Percentiles rank a stretch among this genome's conserved stretches.
These are phyloP conservation scores for Termitomyces sp. DNA, from an alignment of 768 basidiomycete species.

Conservation along the genomic window DNA sequence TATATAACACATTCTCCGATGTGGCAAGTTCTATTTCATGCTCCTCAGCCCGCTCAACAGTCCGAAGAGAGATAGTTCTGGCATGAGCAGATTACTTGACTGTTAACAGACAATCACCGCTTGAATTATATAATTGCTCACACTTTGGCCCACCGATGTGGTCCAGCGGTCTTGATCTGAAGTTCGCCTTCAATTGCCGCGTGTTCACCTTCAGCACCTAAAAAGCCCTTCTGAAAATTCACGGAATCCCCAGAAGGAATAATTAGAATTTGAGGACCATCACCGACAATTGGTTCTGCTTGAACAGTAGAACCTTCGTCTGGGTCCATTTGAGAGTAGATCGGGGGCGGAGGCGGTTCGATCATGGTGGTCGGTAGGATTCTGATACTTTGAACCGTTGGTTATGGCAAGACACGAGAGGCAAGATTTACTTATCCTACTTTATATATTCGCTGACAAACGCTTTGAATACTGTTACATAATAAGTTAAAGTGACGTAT, in stretches of 20 bases:
- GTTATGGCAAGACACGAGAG: too few relatives aligned
- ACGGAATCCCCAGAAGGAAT: slow-evolving; percentile 66
- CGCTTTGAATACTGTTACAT: too few relatives aligned
- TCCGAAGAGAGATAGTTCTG: slow-evolving; percentile 66
- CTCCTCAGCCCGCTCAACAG: slow-evolving; percentile 60
- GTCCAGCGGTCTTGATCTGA: slow-evolving; percentile 71
- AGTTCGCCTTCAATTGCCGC: slow-evolving; percentile 87
- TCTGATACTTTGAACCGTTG: too few relatives aligned
- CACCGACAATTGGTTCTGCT: slow-evolving; percentile 13
- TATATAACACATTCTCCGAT: slow-evolving; percentile 55
- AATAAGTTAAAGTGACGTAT: too few relatives aligned
- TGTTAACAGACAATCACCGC: background rate
- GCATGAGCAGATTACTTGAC: slow-evolving; percentile 10
- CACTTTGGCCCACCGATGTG: slow-evolving; percentile 64
- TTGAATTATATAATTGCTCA: slow-evolving; percentile 38
- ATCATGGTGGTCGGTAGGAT: slow-evolving; percentile 25
- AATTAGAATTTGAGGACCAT: slow-evolving; percentile 67
- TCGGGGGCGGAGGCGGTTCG: slow-evolving; percentile 54
- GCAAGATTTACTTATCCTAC: too few relatives aligned
- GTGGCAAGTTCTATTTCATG: slow-evolving; percentile 64
- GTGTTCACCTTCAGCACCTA: slow-evolving; percentile 79
- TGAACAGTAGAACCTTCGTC: slow-evolving; percentile 20
- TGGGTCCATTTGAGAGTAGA: slow-evolving; percentile 51
- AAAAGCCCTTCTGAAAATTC: slow-evolving; percentile 82
- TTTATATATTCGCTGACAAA: too few relatives aligned